phyloP scores from a whole-genome alignment of 495 filamentous ascomycete genomes.

The Pyrenopolyporus hunteri region DNA sequence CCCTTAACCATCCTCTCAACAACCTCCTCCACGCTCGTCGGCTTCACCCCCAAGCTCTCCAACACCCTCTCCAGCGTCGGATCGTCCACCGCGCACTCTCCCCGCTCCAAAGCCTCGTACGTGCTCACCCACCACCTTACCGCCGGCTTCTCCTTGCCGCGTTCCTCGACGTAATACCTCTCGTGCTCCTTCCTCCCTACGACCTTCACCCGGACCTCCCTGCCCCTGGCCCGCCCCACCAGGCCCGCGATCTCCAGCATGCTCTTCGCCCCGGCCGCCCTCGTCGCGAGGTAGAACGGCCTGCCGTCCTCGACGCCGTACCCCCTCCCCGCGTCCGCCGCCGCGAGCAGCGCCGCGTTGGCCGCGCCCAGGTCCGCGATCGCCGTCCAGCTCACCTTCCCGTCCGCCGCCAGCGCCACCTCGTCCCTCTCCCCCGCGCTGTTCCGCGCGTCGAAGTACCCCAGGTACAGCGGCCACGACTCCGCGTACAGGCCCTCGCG shows the following conservation, averaged over 20 bases:
- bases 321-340: constrained; percentile 40
- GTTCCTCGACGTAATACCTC: constrained; percentile 46
- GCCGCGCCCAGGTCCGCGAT: constrained; percentile 53
- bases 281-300: constrained; percentile 48
- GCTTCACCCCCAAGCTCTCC: constrained; percentile 41
- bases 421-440: constrained; percentile 31
- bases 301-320: constrained; percentile 34
- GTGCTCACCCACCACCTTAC: constrained; percentile 55
- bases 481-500: constrained; percentile 72
- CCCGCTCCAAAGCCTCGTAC: constrained; percentile 51
- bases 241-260: constrained; percentile 46
- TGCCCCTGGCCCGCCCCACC: constrained; percentile 39
- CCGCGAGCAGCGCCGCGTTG: constrained; percentile 46
- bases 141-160: constrained; percentile 39
- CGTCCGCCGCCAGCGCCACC: constrained; percentile 49
- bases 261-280: constrained; percentile 31
- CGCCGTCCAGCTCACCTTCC: constrained; percentile 50
- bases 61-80: constrained; percentile 47
- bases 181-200: constrained; percentile 47
- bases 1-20: constrained; percentile 38
- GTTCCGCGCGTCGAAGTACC: constrained; percentile 56
- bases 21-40: constrained; percentile 44
- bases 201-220: constrained; percentile 23
- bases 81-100: constrained; percentile 53
- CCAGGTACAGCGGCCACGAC: constrained; percentile 72